Conservation (phyloP, 805 yeast species). For the Cyberlindnera bimundalis region DNA sequence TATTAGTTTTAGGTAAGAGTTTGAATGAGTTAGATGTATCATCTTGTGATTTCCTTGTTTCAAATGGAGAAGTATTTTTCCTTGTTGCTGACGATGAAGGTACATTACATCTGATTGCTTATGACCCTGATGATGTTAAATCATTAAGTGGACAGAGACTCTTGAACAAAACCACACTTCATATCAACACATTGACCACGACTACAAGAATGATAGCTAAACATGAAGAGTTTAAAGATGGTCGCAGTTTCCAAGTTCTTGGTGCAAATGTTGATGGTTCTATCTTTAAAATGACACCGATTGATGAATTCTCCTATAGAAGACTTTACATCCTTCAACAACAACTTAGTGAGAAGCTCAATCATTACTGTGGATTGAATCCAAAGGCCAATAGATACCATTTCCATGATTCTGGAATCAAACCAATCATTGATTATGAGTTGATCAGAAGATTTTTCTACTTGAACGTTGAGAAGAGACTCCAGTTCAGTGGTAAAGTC, state of each 20-base stretch:
- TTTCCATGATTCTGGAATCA: slow-evolving; percentile 37
- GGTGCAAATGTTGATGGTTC: slow-evolving; percentile 83
- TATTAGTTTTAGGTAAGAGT: slow-evolving; percentile 77
- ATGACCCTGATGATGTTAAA: slow-evolving; percentile 87
- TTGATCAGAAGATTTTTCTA: slow-evolving; percentile 50
- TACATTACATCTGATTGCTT: slow-evolving; percentile 69
- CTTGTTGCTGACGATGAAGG: slow-evolving; percentile 66
- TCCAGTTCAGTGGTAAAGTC: slow-evolving; percentile 50
- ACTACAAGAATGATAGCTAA: slow-evolving; percentile 44
- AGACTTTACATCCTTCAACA: slow-evolving; percentile 83
- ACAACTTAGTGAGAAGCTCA: slow-evolving; percentile 75
- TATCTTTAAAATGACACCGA: slow-evolving; percentile 66
- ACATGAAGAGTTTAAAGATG: slow-evolving; percentile 30
- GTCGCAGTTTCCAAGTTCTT: slow-evolving; percentile 51
- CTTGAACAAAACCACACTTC: slow-evolving; percentile 66
- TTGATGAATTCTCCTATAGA: slow-evolving; percentile 72
- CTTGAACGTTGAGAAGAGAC: slow-evolving; percentile 56
- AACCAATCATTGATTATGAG: slow-evolving; percentile 65
- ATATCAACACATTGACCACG: slow-evolving; percentile 59
- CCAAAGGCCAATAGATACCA: slow-evolving; percentile 48
- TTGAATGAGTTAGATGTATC: slow-evolving; percentile 56
- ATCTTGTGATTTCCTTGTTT: slow-evolving; percentile 71
- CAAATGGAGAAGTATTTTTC: slow-evolving; percentile 65
- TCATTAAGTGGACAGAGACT: slow-evolving; percentile 79
- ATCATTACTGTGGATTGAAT: slow-evolving; percentile 74